A percentile compares a stretch with the other conserved stretches of the same genome.
Evolutionary conservation across 1,284 basidiomycete genomes (phyloP).

Genomic region (Wallemia mellicola): DNA sequence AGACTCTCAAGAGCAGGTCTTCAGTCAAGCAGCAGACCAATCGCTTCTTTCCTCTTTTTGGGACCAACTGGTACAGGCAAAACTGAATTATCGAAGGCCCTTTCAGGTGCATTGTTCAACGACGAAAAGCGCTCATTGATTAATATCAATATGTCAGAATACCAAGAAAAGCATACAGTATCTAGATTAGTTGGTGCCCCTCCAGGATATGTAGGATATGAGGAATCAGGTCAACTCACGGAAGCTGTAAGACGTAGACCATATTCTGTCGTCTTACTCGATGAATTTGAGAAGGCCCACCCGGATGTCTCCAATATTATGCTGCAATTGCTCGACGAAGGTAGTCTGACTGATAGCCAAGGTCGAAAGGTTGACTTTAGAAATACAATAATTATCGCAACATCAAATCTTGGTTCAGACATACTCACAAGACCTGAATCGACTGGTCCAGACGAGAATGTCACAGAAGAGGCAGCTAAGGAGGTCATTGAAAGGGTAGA

Average conservation of each 20-base stretch:
- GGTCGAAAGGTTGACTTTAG: slow-evolving; percentile 30
- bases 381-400: slow-evolving; percentile 76
- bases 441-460: slow-evolving; percentile 30
- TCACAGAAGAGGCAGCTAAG: slow-evolving; percentile 30
- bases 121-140: slow-evolving; percentile 64
- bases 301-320: slow-evolving; percentile 64
- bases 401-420: slow-evolving; percentile 58
- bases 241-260: slow-evolving; percentile 59
- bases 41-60: slow-evolving; percentile 71
- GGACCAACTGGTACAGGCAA: slow-evolving; percentile 55
- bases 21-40: slow-evolving; percentile 53
- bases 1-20: slow-evolving; percentile 68
- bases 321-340: slow-evolving; percentile 76
- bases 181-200: slow-evolving; percentile 68
- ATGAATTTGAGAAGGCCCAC: slow-evolving; percentile 49
- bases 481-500: slow-evolving; percentile 45
- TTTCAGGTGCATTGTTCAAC: slow-evolving; percentile 60
- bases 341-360: slow-evolving; percentile 40
- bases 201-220: slow-evolving; percentile 14
- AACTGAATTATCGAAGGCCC: slow-evolving; percentile 62
- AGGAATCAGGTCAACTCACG: slow-evolving; percentile 34
- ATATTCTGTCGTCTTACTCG: slow-evolving; percentile 47
- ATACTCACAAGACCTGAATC: slow-evolving; percentile 41
- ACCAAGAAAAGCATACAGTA: slow-evolving; percentile 66
- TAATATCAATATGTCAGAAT: slow-evolving; percentile 78